A percentile compares a stretch with the other conserved stretches of the same genome.
These are phyloP conservation scores for Stellera chamaejasme DNA, from an alignment of 345 rosid genomes.

Conservation along the genomic window DNA sequence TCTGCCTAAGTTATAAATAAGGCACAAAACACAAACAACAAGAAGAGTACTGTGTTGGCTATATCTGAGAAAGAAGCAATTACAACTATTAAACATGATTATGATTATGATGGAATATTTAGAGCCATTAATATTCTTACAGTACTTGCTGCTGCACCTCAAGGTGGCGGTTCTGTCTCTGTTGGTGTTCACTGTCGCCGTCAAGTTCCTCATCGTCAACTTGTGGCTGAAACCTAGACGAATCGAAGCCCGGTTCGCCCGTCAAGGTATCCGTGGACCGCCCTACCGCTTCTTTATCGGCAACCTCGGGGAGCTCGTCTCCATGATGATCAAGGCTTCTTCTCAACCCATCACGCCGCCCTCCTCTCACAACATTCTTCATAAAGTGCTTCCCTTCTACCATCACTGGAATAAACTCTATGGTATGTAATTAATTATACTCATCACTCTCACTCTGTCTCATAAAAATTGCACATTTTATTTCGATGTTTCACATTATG, in stretches of 20 bases:
- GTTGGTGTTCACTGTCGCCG: conserved; percentile 20
- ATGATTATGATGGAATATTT: too few species aligned
- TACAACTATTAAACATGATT: too few species aligned
- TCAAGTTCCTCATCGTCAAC: conserved; percentile 36
- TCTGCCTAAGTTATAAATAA: too few species aligned
- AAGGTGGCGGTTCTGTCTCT: conserved; percentile 32
- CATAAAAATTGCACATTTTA: too few species aligned
- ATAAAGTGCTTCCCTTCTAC: conserved; percentile 86
- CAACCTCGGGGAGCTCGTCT: conserved; percentile 81
- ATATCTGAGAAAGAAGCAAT: too few species aligned
- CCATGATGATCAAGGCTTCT: conserved; percentile 87
- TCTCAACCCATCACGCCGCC: conserved; percentile 74
- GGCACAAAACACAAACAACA: too few species aligned
- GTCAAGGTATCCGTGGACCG: conserved; percentile 95
- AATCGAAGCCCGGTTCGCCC: conserved; percentile 85
- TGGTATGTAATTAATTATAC: conserved; percentile 40
- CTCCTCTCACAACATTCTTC: conserved; percentile 91
- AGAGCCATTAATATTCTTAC: too few species aligned
- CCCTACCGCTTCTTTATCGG: conserved; percentile 95
- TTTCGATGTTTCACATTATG: too few species aligned
- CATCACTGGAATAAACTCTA: conserved; percentile 97
- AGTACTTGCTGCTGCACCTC: not conserved
- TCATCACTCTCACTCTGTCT: too few species aligned
- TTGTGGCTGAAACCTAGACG: conserved; percentile 94
- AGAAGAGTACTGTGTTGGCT: too few species aligned